A percentile compares a stretch with the other conserved stretches of the same genome.
phyloP scores from a whole-genome alignment of 805 yeast species.

The Zygotorulaspora sp. region DNA sequence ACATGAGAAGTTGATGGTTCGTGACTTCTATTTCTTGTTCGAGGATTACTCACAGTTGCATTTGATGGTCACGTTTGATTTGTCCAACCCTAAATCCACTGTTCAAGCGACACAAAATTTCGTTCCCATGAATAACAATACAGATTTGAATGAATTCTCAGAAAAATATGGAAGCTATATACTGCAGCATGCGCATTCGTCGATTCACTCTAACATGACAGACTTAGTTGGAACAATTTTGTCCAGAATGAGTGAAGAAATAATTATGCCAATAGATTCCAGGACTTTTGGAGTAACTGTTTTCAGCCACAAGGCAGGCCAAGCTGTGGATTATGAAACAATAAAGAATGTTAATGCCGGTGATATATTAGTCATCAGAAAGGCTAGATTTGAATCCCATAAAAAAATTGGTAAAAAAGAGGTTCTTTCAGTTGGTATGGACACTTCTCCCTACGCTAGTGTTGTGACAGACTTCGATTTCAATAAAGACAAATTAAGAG shows the following conservation, averaged over 20 bases:
- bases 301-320: constrained; percentile 50
- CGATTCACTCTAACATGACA: constrained; percentile 27
- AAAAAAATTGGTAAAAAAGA: constrained; percentile 48
- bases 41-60: constrained; percentile 66
- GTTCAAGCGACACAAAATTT: constrained; percentile 35
- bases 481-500: constrained; percentile 64
- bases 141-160: constrained; percentile 49
- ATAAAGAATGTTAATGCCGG: constrained; percentile 71
- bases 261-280: constrained; percentile 55
- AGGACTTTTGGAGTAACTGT: constrained; percentile 60
- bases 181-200: constrained; percentile 41
- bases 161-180: constrained; percentile 49
- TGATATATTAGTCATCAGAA: constrained; percentile 71
- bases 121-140: constrained; percentile 43
- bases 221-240: constrained; percentile 38
- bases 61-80: constrained; percentile 54
- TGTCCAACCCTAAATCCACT: constrained; percentile 49
- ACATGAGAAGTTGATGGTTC: constrained; percentile 42
- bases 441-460: constrained; percentile 49
- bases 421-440: constrained; percentile 52
- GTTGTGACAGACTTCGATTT: constrained; percentile 72
- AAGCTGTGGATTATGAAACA: constrained; percentile 45
- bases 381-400: constrained; percentile 69
- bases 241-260: constrained; percentile 36
- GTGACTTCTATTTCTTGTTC: constrained; percentile 68